phyloP scores from a whole-genome alignment of 1,284 basidiomycete genomes.

The Neotropicomus parvogracilis region DNA sequence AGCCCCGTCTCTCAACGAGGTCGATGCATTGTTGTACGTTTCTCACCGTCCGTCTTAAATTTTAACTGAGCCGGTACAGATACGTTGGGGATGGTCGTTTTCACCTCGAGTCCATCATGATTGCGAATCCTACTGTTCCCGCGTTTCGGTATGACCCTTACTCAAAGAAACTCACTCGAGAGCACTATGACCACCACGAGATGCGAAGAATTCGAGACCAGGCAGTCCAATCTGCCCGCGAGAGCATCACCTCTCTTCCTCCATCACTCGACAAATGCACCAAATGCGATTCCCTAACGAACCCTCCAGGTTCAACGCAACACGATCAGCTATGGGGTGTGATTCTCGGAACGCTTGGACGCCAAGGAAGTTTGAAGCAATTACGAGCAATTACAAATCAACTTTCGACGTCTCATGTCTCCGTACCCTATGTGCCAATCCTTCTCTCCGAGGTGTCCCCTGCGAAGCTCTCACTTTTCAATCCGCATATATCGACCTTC shows the following conservation, averaged over 20 bases:
- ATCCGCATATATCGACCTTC: constrained; percentile 78
- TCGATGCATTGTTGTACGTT: constrained; percentile 84
- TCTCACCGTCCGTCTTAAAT: constrained; percentile 1
- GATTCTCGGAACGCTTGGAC: constrained; percentile 91
- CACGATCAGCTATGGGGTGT: constrained; percentile 74
- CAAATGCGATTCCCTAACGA: neutral
- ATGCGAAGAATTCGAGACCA: constrained; percentile 79
- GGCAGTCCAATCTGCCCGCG: constrained; percentile 72
- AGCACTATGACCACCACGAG: constrained; percentile 86
- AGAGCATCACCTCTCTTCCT: constrained; percentile 48
- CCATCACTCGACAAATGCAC: constrained; percentile 1
- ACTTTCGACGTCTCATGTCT: constrained; percentile 47
- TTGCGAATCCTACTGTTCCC: constrained; percentile 93
- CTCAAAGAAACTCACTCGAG: constrained; percentile 93
- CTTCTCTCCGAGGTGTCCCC: constrained; percentile 95
- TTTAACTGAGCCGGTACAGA: constrained; percentile 41
- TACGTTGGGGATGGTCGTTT: constrained; percentile 98
- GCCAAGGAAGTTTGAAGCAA: constrained; percentile 91
- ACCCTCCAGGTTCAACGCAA: constrained; percentile 1
- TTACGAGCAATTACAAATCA: constrained; percentile 81
- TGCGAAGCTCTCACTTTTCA: constrained; percentile 85
- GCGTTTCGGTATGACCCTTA: constrained; percentile 99
- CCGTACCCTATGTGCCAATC: constrained; percentile 83
- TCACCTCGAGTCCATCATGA: constrained; percentile 98
- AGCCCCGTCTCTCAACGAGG: constrained; percentile 75